Conservation (phyloP, 768 basidiomycete species). For the Serendipita vermifera region DNA sequence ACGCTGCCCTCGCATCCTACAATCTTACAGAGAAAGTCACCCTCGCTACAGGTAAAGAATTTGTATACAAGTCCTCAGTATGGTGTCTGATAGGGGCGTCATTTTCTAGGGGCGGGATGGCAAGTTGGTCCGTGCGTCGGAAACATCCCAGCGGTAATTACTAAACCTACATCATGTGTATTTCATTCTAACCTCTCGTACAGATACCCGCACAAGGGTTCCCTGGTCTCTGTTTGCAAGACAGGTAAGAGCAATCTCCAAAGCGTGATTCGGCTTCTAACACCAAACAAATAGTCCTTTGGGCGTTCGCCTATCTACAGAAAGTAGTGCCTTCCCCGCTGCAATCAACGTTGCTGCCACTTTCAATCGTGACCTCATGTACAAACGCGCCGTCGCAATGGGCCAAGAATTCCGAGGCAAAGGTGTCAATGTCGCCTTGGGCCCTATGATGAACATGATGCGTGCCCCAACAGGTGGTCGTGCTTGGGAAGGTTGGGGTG, state of each 20-base stretch:
- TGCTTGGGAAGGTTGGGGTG: constrained; percentile 2
- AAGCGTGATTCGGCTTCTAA: background rate
- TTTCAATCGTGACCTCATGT: constrained; percentile 23
- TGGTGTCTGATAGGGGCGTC: background rate
- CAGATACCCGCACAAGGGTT: background rate
- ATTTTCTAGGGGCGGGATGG: constrained; percentile 1
- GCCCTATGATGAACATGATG: constrained; percentile 10
- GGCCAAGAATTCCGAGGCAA: constrained; percentile 27
- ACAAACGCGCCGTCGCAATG: constrained; percentile 25
- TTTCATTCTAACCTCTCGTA: background rate
- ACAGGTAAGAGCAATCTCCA: background rate
- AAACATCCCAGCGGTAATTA: background rate
- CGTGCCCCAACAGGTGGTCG: constrained; percentile 16
- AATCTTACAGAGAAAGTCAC: constrained; percentile 4
- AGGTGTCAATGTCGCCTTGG: constrained; percentile 22
- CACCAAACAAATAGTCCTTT: constrained; percentile 1
- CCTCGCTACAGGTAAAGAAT: background rate
- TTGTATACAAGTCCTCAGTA: background rate
- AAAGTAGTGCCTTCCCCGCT: constrained; percentile 15
- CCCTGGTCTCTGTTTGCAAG: background rate
- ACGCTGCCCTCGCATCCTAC: background rate
- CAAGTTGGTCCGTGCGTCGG: constrained; percentile 1
- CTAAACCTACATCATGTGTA: background rate
- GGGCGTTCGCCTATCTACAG: constrained; percentile 11
- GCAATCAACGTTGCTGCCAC: constrained; percentile 18